Conservation (phyloP, 306 rosid genomes). For the Biancaea sappan region DNA sequence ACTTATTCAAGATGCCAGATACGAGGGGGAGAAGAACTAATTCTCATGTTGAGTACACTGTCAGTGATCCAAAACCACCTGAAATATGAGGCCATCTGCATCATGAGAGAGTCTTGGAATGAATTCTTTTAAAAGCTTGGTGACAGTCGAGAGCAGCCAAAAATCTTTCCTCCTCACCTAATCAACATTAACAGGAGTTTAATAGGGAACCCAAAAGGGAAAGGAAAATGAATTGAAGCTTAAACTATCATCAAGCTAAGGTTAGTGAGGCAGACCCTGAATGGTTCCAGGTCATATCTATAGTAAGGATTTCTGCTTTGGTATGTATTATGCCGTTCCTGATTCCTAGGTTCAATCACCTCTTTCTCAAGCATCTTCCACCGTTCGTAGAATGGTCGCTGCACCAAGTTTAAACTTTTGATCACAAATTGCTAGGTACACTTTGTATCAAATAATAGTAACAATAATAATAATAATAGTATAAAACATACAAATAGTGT, state of each 20-base stretch:
- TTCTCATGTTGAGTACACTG: conserved; percentile 16
- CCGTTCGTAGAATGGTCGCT: conserved; percentile 97
- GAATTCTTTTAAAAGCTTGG: conserved; percentile 89
- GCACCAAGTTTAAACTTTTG: conserved; percentile 49
- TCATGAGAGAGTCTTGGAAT: conserved; percentile 92
- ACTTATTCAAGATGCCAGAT: not conserved
- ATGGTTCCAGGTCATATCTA: conserved; percentile 98
- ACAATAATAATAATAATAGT: not conserved
- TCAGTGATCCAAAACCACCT: conserved; percentile 58
- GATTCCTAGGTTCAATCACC: conserved; percentile 95
- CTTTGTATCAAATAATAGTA: conserved; percentile 3
- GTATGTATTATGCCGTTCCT: conserved; percentile 67
- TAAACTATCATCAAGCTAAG: conserved; percentile 30
- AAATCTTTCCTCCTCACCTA: conserved; percentile 99
- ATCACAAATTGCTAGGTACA: conserved; percentile 16
- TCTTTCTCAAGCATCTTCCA: conserved; percentile 99
- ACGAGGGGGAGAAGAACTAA: conserved; percentile 3
- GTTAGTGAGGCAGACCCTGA: conserved; percentile 68
- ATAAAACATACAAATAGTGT: not conserved
- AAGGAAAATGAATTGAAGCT: conserved; percentile 19
- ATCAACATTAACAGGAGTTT: conserved; percentile 40
- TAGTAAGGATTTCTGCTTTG: conserved; percentile 78
- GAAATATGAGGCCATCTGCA: conserved; percentile 98
- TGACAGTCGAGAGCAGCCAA: conserved; percentile 95
- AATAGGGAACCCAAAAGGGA: conserved; percentile 28